phyloP scores from a whole-genome alignment of 768 basidiomycete species.

The Dacryopinax primogenitus region DNA sequence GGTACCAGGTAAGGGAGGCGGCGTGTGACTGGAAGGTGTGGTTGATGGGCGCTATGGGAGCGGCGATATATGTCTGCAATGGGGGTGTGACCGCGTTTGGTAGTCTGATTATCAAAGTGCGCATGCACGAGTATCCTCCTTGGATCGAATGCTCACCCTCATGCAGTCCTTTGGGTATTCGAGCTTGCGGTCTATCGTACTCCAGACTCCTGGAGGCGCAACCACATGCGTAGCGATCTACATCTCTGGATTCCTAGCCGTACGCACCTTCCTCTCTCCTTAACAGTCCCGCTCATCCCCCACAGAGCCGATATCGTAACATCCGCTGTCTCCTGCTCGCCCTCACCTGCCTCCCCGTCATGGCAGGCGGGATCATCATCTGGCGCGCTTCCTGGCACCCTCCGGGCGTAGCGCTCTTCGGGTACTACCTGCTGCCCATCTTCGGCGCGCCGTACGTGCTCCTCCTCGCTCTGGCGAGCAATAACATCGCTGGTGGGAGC shows the following conservation, averaged over 20 bases:
- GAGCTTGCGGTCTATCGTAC: conserved; percentile 21
- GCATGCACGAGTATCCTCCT: neutral
- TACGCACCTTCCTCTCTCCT: conserved; percentile 23
- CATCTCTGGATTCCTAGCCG: conserved; percentile 24
- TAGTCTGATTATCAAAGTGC: conserved; percentile 24
- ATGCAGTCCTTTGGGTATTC: conserved; percentile 25
- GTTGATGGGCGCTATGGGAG: conserved; percentile 26
- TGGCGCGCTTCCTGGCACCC: conserved; percentile 26
- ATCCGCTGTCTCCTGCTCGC: conserved; percentile 19
- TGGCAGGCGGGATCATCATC: conserved; percentile 24
- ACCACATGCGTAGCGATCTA: conserved; percentile 26
- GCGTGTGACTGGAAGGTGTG: conserved; percentile 26
- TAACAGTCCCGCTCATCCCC: neutral
- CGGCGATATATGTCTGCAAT: conserved; percentile 11
- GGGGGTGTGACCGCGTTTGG: conserved; percentile 27
- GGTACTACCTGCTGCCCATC: conserved; percentile 25
- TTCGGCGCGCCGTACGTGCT: conserved; percentile 31
- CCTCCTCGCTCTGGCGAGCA: conserved; percentile 21
- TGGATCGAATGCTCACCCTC: neutral
- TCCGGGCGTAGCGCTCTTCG: conserved; percentile 25
- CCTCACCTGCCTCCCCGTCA: conserved; percentile 26
- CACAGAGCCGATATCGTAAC: neutral
- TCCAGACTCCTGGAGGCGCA: conserved; percentile 27
- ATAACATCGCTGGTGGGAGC: conserved; percentile 27
- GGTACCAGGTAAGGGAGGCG: conserved; percentile 25